phyloP scores from a whole-genome alignment of 2,329 filamentous ascomycete species.

The Colletotrichum echinochloae region DNA sequence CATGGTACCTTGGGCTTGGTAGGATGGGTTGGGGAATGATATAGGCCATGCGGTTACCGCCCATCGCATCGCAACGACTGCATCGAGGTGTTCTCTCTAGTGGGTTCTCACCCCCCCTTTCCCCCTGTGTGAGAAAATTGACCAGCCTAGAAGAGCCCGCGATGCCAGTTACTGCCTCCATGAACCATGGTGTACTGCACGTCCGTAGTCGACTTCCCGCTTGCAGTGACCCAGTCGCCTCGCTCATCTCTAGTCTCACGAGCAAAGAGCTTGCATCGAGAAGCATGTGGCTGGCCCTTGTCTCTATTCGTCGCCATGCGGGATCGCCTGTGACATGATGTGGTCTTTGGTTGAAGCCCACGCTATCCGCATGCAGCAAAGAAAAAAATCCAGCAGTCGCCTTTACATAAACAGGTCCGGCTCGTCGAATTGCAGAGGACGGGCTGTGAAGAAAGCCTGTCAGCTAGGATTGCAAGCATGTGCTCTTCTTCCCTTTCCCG shows the following conservation, averaged over 20 bases:
- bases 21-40: conserved; percentile 5
- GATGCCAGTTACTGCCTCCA: background rate
- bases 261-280: conserved; percentile 14
- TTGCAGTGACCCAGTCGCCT: conserved; percentile 17
- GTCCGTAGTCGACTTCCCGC: conserved; percentile 21
- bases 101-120: no score
- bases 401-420: conserved; percentile 26
- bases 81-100: background rate
- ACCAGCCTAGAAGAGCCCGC: conserved; percentile 4
- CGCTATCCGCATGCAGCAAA: conserved; percentile 33
- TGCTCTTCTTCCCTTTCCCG: background rate
- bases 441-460: conserved; percentile 10
- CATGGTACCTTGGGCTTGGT: conserved; percentile 21
- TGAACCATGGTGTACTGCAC: background rate
- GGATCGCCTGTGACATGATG: conserved; percentile 29
- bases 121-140: background rate
- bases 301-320: conserved; percentile 36
- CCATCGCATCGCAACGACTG: background rate
- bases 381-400: conserved; percentile 19
- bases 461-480: conserved; percentile 29
- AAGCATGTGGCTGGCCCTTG: conserved; percentile 33
- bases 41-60: background rate
- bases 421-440: conserved; percentile 32
- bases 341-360: conserved; percentile 30
- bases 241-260: conserved; percentile 10